These are phyloP conservation scores for Xerocomus spinulosus DNA, from an alignment of 768 basidiomycete genomes.

Conservation along the genomic window DNA sequence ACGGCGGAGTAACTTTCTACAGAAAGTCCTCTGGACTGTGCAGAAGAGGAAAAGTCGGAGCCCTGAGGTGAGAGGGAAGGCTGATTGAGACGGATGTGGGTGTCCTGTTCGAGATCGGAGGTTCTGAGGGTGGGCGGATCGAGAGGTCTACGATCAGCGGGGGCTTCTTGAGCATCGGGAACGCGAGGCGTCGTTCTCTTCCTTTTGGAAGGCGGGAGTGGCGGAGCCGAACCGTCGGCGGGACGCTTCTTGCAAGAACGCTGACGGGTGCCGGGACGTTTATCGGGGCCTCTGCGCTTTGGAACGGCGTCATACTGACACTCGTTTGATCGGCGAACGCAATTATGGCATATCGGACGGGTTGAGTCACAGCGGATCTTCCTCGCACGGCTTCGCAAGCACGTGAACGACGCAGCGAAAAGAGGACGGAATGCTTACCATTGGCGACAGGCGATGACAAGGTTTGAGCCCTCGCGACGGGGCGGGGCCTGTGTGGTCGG, in stretches of 20 bases:
- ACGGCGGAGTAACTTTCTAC: constrained; percentile 25
- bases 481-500: constrained; percentile 26
- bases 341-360: constrained; percentile 78
- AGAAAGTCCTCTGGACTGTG: constrained; percentile 24
- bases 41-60: constrained; percentile 29
- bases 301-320: constrained; percentile 79
- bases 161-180: constrained; percentile 31
- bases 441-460: constrained; percentile 81
- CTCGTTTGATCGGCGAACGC: constrained; percentile 67
- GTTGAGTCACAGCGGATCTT: constrained; percentile 87
- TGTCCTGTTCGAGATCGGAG: constrained; percentile 24
- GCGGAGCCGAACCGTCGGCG: constrained; percentile 48
- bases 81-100: constrained; percentile 24
- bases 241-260: constrained; percentile 81
- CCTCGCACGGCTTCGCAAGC: constrained; percentile 62
- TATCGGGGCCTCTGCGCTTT: constrained; percentile 82
- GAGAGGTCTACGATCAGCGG: constrained; percentile 26
- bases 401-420: constrained; percentile 28
- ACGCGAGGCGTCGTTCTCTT: constrained; percentile 37
- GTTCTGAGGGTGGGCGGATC: constrained; percentile 26
- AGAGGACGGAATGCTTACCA: constrained; percentile 51
- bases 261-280: constrained; percentile 78
- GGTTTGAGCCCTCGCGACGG: constrained; percentile 57
- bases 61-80: constrained; percentile 31
- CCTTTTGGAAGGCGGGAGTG: constrained; percentile 49